A percentile compares a stretch with the other conserved stretches of the same genome.
Conservation (phyloP, 352 stramenopile genomes). For the Globisporangium mamillatum region DNA sequence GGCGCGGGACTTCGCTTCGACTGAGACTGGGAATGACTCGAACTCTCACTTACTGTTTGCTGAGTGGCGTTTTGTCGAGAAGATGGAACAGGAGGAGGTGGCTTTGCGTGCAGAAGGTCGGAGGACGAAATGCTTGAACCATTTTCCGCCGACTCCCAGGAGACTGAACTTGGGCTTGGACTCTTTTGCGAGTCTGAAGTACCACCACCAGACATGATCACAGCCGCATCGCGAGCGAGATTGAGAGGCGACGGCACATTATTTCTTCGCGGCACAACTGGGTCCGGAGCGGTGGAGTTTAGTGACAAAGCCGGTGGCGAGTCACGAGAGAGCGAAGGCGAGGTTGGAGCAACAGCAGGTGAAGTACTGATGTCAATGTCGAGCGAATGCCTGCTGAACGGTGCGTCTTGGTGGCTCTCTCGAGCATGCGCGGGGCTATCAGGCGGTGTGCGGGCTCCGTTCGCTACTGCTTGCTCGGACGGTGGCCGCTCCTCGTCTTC, state of each 20-base stretch:
- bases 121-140: neutral
- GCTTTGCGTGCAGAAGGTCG: neutral
- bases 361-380: conserved; percentile 14
- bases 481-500: conserved; percentile 8
- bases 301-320: neutral
- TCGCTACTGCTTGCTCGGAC: neutral
- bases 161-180: neutral
- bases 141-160: neutral
- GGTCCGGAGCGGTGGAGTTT: neutral
- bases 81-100: neutral
- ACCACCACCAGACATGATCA: conserved; percentile 14
- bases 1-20: neutral
- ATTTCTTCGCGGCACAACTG: neutral
- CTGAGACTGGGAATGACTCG: conserved; percentile 1
- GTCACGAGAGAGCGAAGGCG: neutral
- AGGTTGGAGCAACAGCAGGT: conserved; percentile 1
- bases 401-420: neutral
- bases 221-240: conserved; percentile 9
- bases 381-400: neutral
- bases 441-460: conserved; percentile 11
- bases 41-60: neutral
- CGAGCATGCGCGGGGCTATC: conserved; percentile 12
- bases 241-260: conserved; percentile 10
- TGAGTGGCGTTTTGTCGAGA: neutral
- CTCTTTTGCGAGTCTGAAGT: neutral